Evolutionary conservation across 768 basidiomycete species (phyloP).

Genomic region (Serendipita sp.): DNA sequence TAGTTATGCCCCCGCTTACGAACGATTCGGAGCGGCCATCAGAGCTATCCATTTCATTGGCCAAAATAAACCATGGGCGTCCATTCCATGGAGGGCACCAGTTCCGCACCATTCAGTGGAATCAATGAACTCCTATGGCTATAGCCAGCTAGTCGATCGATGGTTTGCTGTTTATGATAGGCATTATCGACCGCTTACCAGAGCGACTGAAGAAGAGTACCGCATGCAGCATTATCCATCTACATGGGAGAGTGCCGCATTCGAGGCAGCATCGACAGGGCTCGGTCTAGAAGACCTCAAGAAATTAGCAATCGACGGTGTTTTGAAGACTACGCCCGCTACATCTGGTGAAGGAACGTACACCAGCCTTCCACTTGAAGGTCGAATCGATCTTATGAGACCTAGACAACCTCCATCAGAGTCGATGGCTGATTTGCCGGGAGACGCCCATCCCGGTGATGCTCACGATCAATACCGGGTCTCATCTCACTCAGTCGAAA

Average conservation of each 20-base stretch:
- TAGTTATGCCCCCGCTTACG: constrained; percentile 93
- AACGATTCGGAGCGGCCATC: constrained; percentile 78
- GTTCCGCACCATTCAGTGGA: constrained; percentile 12
- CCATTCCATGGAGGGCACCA: constrained; percentile 51
- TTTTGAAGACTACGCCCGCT: constrained; percentile 18
- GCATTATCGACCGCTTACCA: constrained; percentile 46
- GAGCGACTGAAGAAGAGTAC: constrained; percentile 31
- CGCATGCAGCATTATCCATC: constrained; percentile 51
- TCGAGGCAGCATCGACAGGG: not conserved
- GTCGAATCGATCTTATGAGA: constrained; percentile 75
- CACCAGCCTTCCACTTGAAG: constrained; percentile 65
- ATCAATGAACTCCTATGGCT: constrained; percentile 46
- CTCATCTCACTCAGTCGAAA: not conserved
- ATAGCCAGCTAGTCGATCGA: constrained; percentile 64
- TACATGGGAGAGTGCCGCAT: constrained; percentile 45
- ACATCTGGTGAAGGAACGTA: constrained; percentile 50
- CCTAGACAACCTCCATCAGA: constrained; percentile 20
- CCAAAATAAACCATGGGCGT: constrained; percentile 86
- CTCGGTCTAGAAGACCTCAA: constrained; percentile 51
- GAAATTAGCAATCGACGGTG: constrained; percentile 42
- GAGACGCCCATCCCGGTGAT: not conserved
- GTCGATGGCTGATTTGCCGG: constrained; percentile 6
- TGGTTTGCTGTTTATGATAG: constrained; percentile 88
- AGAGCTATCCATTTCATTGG: constrained; percentile 88
- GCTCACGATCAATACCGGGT: not conserved